Base-by-base conservation (phyloP, 2,329 filamentous ascomycete genomes). In the Cladophialophora psammophila region DNA sequence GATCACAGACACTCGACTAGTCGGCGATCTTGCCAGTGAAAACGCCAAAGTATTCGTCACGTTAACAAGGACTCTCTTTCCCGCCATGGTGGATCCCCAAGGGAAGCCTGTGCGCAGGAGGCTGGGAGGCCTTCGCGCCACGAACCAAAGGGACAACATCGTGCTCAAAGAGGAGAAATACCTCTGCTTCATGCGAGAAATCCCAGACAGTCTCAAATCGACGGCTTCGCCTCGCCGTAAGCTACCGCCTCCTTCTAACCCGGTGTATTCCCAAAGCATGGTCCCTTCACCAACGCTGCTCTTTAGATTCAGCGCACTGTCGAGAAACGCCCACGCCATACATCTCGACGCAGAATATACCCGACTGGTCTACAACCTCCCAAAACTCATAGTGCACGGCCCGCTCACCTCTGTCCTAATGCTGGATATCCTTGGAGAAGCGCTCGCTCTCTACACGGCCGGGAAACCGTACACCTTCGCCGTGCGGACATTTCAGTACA, bases 271-370 rank as follows among this genome's bases (percentile, higher is more conserved):
- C 18, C 83, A 91, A 72, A 80, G 81, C 0, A 80, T 97, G 31
- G 85, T 80, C 0, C 92, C 93, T 0, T 89, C 89, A 2, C 83
- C 86, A 2, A 82, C 86, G 4, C 86, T 97, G 4, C 87, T 99
- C 62, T 97, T 96, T 80, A 88, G 94, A 66, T 98, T 94, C 82
- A 95, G 91, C 20, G 93, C 93, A 0, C 86, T 99, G 38, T 94
- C 91, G 2, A 94, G 93, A 82, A 99, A 99, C 78, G 92, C 93
- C 1, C 95, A 99, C 79, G 84, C 86, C 15, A 97, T 99, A 72
- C 95, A 99, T 79, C 84, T 96, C 26, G 91, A 97, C 77, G 85
- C 84, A 1, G 75, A 84, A 52, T 96, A 92, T 79, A 89, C 88
- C 60, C 85, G 85, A 45, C 81, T 86, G 12, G 81, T 89, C 12